Evolutionary conservation across 306 rosid species (phyloP).

Genomic region (Dalbergia cochinchinensis): DNA sequence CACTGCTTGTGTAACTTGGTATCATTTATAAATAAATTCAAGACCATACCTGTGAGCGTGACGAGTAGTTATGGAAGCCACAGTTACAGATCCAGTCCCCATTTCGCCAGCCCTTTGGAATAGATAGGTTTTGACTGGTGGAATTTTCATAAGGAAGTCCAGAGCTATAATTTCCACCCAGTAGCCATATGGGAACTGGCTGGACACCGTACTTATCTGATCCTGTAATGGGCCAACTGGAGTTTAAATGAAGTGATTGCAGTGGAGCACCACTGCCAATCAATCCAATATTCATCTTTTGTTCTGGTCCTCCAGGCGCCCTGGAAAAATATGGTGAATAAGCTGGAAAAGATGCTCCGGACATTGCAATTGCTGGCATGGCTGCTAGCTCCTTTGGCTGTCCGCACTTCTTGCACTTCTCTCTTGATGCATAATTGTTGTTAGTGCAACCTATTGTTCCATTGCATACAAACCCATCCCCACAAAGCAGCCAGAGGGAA

Average conservation of each 20-base stretch:
- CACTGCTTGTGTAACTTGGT: conserved; percentile 14
- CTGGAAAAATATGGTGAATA: conserved; percentile 75
- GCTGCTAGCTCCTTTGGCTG: conserved; percentile 94
- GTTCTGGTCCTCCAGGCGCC: conserved; percentile 77
- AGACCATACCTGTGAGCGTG: conserved; percentile 82
- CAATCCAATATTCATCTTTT: conserved; percentile 69
- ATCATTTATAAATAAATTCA: conserved; percentile 31
- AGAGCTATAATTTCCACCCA: conserved; percentile 63
- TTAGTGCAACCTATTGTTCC: conserved; percentile 99
- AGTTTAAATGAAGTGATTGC: conserved; percentile 60
- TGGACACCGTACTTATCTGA: conserved; percentile 71
- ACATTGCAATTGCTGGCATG: conserved; percentile 89
- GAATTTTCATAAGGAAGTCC: conserved; percentile 64
- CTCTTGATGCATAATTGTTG: conserved; percentile 99
- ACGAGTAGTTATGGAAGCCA: conserved; percentile 93
- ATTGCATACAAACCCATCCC: conserved; percentile 84
- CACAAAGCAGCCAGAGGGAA: conserved; percentile 79
- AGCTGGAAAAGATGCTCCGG: conserved; percentile 79
- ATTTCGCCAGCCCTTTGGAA: conserved; percentile 84
- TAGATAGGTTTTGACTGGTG: conserved; percentile 53
- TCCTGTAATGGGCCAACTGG: conserved; percentile 71
- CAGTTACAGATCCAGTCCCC: conserved; percentile 98
- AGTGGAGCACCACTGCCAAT: conserved; percentile 65
- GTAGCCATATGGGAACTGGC: conserved; percentile 64
- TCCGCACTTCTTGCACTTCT: conserved; percentile 97